Evolutionary conservation across 306 rosid genomes (phyloP).

Genomic region (Citrullus mucosospermus): DNA sequence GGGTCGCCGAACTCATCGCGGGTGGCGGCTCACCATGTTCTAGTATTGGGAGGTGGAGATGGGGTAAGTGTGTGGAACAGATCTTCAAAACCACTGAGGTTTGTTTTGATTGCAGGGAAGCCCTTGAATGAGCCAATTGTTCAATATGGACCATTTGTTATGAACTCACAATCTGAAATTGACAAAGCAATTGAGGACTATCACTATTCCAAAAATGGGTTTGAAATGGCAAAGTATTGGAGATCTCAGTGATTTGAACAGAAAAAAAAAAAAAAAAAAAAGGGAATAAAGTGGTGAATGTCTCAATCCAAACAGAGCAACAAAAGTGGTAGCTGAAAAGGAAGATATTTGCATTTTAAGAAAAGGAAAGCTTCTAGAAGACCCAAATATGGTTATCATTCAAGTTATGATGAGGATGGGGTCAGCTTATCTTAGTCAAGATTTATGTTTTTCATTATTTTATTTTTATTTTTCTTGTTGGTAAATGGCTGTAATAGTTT

Average conservation of each 20-base stretch:
- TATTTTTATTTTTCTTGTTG: background rate
- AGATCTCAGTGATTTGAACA: constrained; percentile 34
- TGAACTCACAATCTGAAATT: constrained; percentile 84
- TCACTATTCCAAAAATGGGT: constrained; percentile 51
- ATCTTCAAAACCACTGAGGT: constrained; percentile 54
- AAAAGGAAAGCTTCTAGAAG: constrained; percentile 52
- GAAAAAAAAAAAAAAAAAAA: background rate
- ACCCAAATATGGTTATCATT: constrained; percentile 11
- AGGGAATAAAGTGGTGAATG: background rate
- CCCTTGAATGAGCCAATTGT: constrained; percentile 78
- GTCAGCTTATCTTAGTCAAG: constrained; percentile 14
- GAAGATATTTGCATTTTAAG: constrained; percentile 15
- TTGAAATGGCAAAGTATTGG: constrained; percentile 72
- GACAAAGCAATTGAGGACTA: constrained; percentile 68
- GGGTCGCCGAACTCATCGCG: constrained; percentile 37
- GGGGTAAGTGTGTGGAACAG: constrained; percentile 69
- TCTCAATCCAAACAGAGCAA: constrained; percentile 11
- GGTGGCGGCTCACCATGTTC: constrained; percentile 37
- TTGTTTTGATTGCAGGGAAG: constrained; percentile 60
- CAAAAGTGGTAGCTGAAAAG: constrained; percentile 35
- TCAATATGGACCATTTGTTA: constrained; percentile 89
- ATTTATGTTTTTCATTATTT: background rate
- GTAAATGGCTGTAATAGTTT: background rate
- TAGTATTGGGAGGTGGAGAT: constrained; percentile 63
- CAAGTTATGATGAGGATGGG: constrained; percentile 27